Conservation (phyloP, 108 stramenopile species). For the Thalassiosira profunda region DNA sequence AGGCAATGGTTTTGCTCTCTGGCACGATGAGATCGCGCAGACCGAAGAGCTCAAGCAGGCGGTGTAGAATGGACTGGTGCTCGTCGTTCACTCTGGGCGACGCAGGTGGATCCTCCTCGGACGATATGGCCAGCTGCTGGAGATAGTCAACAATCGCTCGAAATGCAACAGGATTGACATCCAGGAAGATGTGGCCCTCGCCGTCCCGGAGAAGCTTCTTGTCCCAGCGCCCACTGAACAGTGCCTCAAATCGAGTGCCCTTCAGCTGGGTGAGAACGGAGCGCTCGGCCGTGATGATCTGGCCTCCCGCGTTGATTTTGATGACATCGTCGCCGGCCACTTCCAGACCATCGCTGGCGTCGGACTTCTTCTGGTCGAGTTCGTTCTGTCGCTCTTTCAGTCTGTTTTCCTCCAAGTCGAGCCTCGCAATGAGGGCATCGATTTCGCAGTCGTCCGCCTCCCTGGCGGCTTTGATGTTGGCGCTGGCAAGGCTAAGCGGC, state of each 20-base stretch:
- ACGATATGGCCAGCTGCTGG: not conserved
- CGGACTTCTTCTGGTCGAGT: not conserved
- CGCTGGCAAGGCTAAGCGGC: too few species aligned
- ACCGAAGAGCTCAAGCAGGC: not conserved
- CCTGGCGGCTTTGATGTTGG: too few species aligned
- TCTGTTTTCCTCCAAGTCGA: too few species aligned
- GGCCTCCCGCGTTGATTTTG: conserved; percentile 10
- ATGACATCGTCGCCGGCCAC: conserved; percentile 3
- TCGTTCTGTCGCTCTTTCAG: too few species aligned
- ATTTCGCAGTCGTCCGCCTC: too few species aligned
- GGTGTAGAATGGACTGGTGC: not conserved
- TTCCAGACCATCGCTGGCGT: not conserved
- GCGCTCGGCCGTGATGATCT: not conserved
- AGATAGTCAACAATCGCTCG: conserved; percentile 4
- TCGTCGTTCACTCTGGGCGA: not conserved
- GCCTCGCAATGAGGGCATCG: too few species aligned
- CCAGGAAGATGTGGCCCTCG: conserved; percentile 8
- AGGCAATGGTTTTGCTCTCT: not conserved
- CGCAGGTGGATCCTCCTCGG: not conserved
- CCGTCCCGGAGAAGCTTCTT: conserved; percentile 1
- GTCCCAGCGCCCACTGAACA: conserved; percentile 5
- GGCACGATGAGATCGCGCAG: not conserved
- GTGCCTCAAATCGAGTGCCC: conserved; percentile 3
- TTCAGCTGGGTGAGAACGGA: not conserved
- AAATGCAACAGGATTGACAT: not conserved